Base-by-base conservation (phyloP, 1,139 yeast genomes). In the Insectozyma bohioensis region DNA sequence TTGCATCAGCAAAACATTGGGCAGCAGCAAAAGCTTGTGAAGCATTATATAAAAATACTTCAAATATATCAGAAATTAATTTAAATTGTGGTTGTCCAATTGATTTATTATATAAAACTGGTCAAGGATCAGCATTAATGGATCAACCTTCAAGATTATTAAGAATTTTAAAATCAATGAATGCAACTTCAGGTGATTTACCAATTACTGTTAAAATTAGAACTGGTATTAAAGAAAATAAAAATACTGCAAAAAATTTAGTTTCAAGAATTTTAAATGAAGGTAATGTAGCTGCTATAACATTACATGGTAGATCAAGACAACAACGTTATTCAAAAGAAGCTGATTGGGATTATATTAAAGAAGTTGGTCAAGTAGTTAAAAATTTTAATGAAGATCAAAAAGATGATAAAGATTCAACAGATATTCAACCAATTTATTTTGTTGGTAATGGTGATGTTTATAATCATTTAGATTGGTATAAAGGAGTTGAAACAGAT, bases 21-120 rank as follows among this genome's bases (percentile, higher is more conserved):
- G 94, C 90, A 45, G 95, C 95, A 4, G 77, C 92, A 22, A 88
- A 86, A 57, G 95, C 96, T 3, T 82, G 95, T 6, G 97, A 92
- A 58, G 80, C 81, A 5, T 63, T 92, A 17, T 69, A 78, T 11
- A 72, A 69, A 42, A 74, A 76, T 36, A 61, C 79, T 16, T 57
- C 71, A 5, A 59, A 69, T 33, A 77, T 83, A 14, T 76, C 85
- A 20, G 97, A 92, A 55, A 67, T 92, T 44, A 94, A 92, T 54
- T 72, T 92, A 50, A 92, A 92, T 61, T 84, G 95, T 55, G 99
- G 99, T 2, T 92, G 99, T 58, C 99, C 99, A 11, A 92, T 92
- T 47, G 98, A 94, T 56, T 69, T 94, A 47, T 68, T 92, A 16
- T 94, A 81, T 58, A 75, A 92, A 46, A 90, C 85, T 54, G 99